Evolutionary conservation across 176 grass and related monocot genomes (phyloP), one percentile per base, ranked within the genome.

Genomic region (Raddia guianensis): DNA sequence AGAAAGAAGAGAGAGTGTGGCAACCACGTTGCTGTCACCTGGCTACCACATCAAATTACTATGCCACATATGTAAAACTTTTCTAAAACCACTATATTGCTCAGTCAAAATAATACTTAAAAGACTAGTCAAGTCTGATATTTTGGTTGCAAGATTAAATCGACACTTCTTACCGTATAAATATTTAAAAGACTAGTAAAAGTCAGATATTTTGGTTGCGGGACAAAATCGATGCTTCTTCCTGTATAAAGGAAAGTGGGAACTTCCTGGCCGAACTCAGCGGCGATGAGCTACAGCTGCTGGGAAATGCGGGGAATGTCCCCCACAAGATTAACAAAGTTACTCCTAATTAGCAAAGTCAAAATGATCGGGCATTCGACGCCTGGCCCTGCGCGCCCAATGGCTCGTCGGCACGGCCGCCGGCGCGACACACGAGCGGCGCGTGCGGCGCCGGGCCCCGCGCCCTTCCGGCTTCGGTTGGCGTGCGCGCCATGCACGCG

Each of bases 391-490:
- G 52, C 3, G 12, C 48, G 49, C 18, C 51, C 61, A 86, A 59
- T 66, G 50, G 51, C 27, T 21, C 33, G 6, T 74, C 44, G 44
- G 68, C 77, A 80, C 61, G 50, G 40, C 20, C 11, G 68, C 13
- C 20, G 57, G 37, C 49, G 49, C 68, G 83, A 76, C 82, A 76
- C 63, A 52, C 18, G 65, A 77, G 27, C 53, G 82, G 64, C 37
- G 75, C 75, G 83, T 78, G 83, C 83, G 70, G 76, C 51, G 62
- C 43, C 62, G 15, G 49, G 16, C 58, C 66, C 68, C 67, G 40
- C 51, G 2, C n/a, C 56, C 35, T 53, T 53, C 55, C 20, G 10
- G 35, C 42, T 12, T 57, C 34, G 74, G 74, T 69, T 59, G 42
- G 53, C 65, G 64, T 14, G 80, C 57, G 12, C 32, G 64, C 66